Evolutionary conservation across 1,284 basidiomycete genomes (phyloP).

Genomic region (Malassezia pachydermatis): DNA sequence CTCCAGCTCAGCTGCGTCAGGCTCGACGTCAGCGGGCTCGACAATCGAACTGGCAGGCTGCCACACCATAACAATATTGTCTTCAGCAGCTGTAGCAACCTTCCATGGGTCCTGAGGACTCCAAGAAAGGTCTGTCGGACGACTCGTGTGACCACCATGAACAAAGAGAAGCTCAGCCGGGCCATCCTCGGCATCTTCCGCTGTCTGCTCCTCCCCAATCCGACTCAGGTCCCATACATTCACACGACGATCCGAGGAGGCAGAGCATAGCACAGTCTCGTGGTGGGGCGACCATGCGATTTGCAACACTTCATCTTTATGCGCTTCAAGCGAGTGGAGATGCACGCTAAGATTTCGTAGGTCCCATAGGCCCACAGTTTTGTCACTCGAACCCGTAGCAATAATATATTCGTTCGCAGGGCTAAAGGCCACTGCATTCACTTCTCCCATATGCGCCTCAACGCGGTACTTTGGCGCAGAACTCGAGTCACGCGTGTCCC

Average conservation of each 20-base stretch:
- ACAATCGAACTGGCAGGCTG: constrained; percentile 18
- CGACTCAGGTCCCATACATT: constrained; percentile 90
- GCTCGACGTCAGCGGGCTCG: constrained; percentile 15
- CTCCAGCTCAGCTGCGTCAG: constrained; percentile 17
- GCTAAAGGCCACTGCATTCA: constrained; percentile 81
- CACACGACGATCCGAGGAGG: constrained; percentile 79
- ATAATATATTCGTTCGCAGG: constrained; percentile 74
- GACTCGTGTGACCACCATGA: constrained; percentile 44
- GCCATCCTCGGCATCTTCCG: constrained; percentile 95
- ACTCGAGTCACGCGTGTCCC: constrained; percentile 68
- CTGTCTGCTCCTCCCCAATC: constrained; percentile 90
- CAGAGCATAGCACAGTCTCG: constrained; percentile 49
- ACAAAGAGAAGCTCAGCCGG: constrained; percentile 55
- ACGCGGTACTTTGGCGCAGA: constrained; percentile 62
- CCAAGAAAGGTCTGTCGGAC: constrained; percentile 44
- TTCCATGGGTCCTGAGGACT: constrained; percentile 42
- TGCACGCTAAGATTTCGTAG: constrained; percentile 64
- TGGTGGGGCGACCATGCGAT: constrained; percentile 91
- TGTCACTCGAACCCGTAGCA: constrained; percentile 86
- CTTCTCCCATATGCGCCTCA: constrained; percentile 72
- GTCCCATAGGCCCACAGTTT: constrained; percentile 86
- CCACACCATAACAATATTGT: constrained; percentile 46
- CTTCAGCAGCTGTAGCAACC: constrained; percentile 40
- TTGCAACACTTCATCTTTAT: constrained; percentile 88
- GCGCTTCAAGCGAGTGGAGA: constrained; percentile 81